A percentile compares a stretch with the other conserved stretches of the same genome.
phyloP scores from a whole-genome alignment of 331 rosid genomes.

The Acacia concinna region DNA sequence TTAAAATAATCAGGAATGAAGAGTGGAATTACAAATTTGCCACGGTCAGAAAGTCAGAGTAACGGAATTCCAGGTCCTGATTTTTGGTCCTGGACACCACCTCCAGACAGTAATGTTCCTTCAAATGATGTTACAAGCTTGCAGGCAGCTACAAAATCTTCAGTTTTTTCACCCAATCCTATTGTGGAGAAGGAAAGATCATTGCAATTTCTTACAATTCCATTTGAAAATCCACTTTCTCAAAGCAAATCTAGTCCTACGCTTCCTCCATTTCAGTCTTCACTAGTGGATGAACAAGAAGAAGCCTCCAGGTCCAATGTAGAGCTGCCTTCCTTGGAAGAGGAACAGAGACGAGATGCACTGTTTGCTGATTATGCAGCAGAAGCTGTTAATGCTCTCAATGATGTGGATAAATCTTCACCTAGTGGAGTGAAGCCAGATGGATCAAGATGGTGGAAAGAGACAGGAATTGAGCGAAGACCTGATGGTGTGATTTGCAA shows the following conservation, averaged over 20 bases:
- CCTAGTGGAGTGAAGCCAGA: constrained; percentile 62
- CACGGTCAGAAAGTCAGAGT: constrained; percentile 45
- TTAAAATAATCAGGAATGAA: constrained; percentile 40
- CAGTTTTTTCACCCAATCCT: constrained; percentile 43
- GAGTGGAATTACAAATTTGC: constrained; percentile 33
- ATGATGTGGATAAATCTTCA: constrained; percentile 31
- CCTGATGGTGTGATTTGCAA: constrained; percentile 86
- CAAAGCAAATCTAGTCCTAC: constrained; percentile 35
- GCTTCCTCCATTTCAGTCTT: constrained; percentile 78
- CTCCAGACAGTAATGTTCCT: constrained; percentile 38
- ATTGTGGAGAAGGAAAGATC: constrained; percentile 66
- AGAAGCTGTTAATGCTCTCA: constrained; percentile 75
- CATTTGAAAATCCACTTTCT: constrained; percentile 61
- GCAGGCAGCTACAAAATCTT: constrained; percentile 40
- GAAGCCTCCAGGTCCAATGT: constrained; percentile 39
- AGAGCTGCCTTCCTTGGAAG: constrained; percentile 53
- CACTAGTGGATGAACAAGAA: constrained; percentile 44
- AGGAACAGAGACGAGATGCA: constrained; percentile 50
- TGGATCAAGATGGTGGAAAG: constrained; percentile 93
- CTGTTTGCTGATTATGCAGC: constrained; percentile 68
- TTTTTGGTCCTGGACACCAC: constrained; percentile 97
- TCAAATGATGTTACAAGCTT: constrained; percentile 38
- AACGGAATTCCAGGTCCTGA: constrained; percentile 84
- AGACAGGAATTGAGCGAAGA: constrained; percentile 76
- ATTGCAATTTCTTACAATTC: constrained; percentile 52